These are phyloP conservation scores for Phytophthora quininea DNA, from an alignment of 352 stramenopile species.

Conservation along the genomic window DNA sequence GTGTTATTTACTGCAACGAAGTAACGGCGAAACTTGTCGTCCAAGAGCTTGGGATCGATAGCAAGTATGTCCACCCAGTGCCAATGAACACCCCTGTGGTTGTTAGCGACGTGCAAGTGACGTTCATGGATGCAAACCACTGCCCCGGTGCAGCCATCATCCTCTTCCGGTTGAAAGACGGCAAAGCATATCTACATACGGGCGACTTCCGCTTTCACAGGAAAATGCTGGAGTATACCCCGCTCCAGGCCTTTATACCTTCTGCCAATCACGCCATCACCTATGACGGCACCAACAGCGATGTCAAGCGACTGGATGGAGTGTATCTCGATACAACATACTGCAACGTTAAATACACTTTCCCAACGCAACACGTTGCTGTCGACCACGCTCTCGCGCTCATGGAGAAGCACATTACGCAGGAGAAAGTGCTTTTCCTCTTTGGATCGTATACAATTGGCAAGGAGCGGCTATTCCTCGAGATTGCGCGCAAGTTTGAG, in stretches of 20 bases:
- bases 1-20: conserved; percentile 96
- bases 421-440: conserved; percentile 90
- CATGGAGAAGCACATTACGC: conserved; percentile 50
- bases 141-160: conserved; percentile 96
- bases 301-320: conserved; percentile 55
- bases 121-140: conserved; percentile 96
- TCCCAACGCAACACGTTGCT: conserved; percentile 89
- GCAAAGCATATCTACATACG: conserved; percentile 92
- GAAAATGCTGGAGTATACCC: conserved; percentile 70
- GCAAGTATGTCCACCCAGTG: conserved; percentile 92
- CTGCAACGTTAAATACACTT: conserved; percentile 93
- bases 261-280: conserved; percentile 31
- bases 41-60: conserved; percentile 91
- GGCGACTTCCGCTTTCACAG: conserved; percentile 85
- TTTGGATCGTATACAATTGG: conserved; percentile 98
- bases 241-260: conserved; percentile 55
- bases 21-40: conserved; percentile 92
- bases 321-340: conserved; percentile 98
- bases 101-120: conserved; percentile 91
- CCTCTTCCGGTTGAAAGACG: conserved; percentile 88
- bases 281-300: conserved; percentile 32
- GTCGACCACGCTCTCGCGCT: conserved; percentile 69
- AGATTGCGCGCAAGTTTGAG: conserved; percentile 82
- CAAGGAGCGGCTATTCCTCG: conserved; percentile 97
- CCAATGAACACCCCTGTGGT: conserved; percentile 89